Evolutionary conservation across 176 grass and related monocot species (phyloP), one percentile per base, ranked within the genome.

Genomic region (Zoysia japonica): DNA sequence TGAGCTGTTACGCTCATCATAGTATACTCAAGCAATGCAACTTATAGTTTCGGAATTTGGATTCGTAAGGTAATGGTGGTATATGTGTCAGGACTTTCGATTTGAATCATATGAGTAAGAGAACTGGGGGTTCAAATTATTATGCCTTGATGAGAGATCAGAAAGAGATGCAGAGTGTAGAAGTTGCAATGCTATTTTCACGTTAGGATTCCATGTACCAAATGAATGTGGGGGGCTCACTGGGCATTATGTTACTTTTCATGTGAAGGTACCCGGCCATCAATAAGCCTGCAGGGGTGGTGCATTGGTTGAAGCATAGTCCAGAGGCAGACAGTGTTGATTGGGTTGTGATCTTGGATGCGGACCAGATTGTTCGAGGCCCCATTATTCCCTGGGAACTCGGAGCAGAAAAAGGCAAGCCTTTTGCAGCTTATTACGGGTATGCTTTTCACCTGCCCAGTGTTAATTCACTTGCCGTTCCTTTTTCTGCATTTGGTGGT

Each of bases 371-470:
- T 61, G 65, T 99, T 82, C 84, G 96, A 53, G 92, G 92, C 11
- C 92, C 96, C 51, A 85, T 99, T 55, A 81, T 95, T 80, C 92
- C 96, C 63, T 95, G 90, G 96, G 92, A 99, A 80, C 84, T 99
- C 2, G 96, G 90, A 54, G 96, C 92, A 39, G 88, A 95, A 86
- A 99, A 95, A 84, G 96, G 92, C 46, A 89, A 87, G 76, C 92
- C 92, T 14, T 77, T 99, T 88, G 92, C 92, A 72, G 92, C 92
- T 69, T 99, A 91, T 80, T 99, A 99, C 39, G 90, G 96, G 92
- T 99, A 93, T 15, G 74, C 0, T 44, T 47, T 79, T 78, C 77
- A 52, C 43, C 38, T 4, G 2, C 15, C 80, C 7, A 62, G 43
- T n/a, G 19, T 77, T 13, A 49, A 76, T 39, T 72, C 19, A 20